Conservation (phyloP, 225 moss, liverwort and hornwort genomes). For the Marchantia paleacea region DNA sequence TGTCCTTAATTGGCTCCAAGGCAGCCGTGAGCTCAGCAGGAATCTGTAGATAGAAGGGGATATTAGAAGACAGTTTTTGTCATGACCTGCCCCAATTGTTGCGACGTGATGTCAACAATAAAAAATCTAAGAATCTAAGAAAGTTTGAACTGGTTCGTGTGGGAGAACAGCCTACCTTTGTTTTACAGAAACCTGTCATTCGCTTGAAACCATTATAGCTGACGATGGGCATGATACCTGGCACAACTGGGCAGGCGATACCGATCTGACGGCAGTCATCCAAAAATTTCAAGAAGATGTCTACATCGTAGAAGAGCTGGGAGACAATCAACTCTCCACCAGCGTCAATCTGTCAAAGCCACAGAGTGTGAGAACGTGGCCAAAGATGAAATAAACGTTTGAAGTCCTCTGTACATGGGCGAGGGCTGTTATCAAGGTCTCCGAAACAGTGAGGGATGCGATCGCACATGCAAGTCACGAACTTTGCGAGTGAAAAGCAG, state of each 20-base stretch:
- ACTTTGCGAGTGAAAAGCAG: neutral
- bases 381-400: neutral
- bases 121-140: neutral
- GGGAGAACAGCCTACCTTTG: slow-evolving; percentile 50
- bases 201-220: slow-evolving; percentile 94
- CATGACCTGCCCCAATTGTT: neutral
- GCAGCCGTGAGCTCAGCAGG: slow-evolving; percentile 74
- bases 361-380: neutral
- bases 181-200: slow-evolving; percentile 95
- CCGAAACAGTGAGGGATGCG: too few relatives aligned
- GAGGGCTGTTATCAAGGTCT: too few relatives aligned
- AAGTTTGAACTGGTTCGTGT: neutral
- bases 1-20: slow-evolving; percentile 91
- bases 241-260: slow-evolving; percentile 78
- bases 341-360: slow-evolving; percentile 65
- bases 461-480: too few relatives aligned
- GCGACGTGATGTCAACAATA: neutral
- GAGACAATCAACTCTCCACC: slow-evolving; percentile 89
- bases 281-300: slow-evolving; percentile 84
- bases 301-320: slow-evolving; percentile 88
- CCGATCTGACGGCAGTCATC: slow-evolving; percentile 91
- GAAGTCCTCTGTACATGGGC: neutral
- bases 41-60: slow-evolving; percentile 41
- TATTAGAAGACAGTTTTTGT: neutral
- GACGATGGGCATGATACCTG: slow-evolving; percentile 96